phyloP scores from a whole-genome alignment of 1,139 yeast species.

The Candida buenavistaensis region DNA sequence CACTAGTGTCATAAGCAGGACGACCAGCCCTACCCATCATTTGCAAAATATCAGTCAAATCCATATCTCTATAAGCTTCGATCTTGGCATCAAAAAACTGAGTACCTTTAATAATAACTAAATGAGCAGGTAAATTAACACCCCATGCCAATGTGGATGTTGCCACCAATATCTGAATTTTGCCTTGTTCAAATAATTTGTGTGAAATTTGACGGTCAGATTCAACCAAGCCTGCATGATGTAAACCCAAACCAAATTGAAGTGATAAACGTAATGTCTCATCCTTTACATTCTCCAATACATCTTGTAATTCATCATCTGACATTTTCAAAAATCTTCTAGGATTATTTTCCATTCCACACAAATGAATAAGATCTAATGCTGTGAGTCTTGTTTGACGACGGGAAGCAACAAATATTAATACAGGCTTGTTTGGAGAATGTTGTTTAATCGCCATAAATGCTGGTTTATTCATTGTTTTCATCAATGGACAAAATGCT shows the following conservation, averaged over 20 bases:
- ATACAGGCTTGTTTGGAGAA: slow-evolving; percentile 88
- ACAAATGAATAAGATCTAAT: slow-evolving; percentile 83
- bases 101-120: slow-evolving; percentile 93
- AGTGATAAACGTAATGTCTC: slow-evolving; percentile 81
- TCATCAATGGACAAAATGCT: slow-evolving; percentile 95
- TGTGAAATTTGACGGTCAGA: slow-evolving; percentile 88
- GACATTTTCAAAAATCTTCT: slow-evolving; percentile 77
- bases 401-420: slow-evolving; percentile 95
- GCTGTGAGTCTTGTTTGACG: slow-evolving; percentile 97
- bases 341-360: slow-evolving; percentile 95
- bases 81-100: slow-evolving; percentile 82
- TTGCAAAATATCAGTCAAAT: slow-evolving; percentile 85
- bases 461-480: slow-evolving; percentile 97
- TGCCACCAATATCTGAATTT: slow-evolving; percentile 87
- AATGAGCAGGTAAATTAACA: slow-evolving; percentile 91
- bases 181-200: slow-evolving; percentile 77
- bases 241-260: slow-evolving; percentile 95
- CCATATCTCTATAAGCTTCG: slow-evolving; percentile 83
- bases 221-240: slow-evolving; percentile 96
- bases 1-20: slow-evolving; percentile 94
- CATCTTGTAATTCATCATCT: slow-evolving; percentile 71
- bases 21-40: slow-evolving; percentile 97
- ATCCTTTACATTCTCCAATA: slow-evolving; percentile 72
- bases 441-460: slow-evolving; percentile 95
- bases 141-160: slow-evolving; percentile 98